These are phyloP conservation scores for Beverwykella pulmonaria DNA, from an alignment of 495 filamentous ascomycete species.

Conservation along the genomic window DNA sequence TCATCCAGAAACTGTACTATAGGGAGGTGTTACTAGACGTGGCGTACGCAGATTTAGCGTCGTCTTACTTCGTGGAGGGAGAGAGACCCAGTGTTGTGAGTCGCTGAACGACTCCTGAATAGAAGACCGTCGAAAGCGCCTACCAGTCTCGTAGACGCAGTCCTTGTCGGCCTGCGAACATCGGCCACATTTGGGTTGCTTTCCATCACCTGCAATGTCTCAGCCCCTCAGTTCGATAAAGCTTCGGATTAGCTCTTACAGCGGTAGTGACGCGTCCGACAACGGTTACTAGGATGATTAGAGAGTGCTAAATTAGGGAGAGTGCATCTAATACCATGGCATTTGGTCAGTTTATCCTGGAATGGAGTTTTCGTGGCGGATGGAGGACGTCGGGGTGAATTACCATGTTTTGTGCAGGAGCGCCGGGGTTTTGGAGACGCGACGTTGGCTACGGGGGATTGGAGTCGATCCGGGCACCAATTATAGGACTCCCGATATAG, in stretches of 20 bases:
- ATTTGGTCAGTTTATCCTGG: slow-evolving; percentile 1
- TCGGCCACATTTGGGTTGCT: slow-evolving; percentile 21
- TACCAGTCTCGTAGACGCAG: slow-evolving; percentile 32
- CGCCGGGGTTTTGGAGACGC: slow-evolving; percentile 5
- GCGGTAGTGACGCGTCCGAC: slow-evolving; percentile 31
- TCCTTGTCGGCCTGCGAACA: slow-evolving; percentile 27
- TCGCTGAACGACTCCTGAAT: slow-evolving; percentile 29
- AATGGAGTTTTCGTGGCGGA: neutral
- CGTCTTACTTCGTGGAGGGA: slow-evolving; percentile 22
- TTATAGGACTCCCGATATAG: neutral
- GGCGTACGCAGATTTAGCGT: neutral
- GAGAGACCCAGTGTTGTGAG: slow-evolving; percentile 25
- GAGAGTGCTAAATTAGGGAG: neutral
- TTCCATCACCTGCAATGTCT: slow-evolving; percentile 27
- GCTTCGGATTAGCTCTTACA: slow-evolving; percentile 10
- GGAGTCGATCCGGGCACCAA: neutral
- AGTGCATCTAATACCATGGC: slow-evolving; percentile 26
- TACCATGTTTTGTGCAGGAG: slow-evolving; percentile 19
- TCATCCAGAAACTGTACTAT: slow-evolving; percentile 35
- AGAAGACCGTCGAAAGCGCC: slow-evolving; percentile 32
- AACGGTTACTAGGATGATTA: slow-evolving; percentile 28
- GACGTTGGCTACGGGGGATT: neutral
- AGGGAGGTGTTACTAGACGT: neutral
- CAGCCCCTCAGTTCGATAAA: neutral
- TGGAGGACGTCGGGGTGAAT: slow-evolving; percentile 23